A percentile compares a stretch with the other conserved stretches of the same genome.
These are phyloP conservation scores for Fusarium decemcellulare DNA, from an alignment of 2,329 filamentous ascomycete species.

Conservation along the genomic window DNA sequence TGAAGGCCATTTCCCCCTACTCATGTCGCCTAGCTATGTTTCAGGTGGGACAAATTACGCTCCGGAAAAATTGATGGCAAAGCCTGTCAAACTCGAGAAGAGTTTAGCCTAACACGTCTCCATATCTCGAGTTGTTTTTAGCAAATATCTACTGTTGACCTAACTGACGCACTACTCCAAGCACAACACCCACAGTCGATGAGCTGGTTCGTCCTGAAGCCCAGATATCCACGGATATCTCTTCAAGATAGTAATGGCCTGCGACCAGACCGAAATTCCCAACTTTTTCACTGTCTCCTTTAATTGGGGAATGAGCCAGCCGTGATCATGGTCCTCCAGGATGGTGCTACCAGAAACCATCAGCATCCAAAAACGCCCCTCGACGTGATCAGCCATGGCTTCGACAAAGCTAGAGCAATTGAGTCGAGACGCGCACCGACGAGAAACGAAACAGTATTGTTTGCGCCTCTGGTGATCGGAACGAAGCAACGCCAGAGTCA, in stretches of 20 bases:
- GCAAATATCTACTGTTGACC: not conserved
- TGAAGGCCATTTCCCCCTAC: no score
- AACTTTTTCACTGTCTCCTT: not conserved
- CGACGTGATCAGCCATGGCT: not conserved
- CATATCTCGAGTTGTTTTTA: not conserved
- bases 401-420: not conserved
- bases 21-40: no score
- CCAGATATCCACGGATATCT: constrained; percentile 6
- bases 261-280: constrained; percentile 1
- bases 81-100: not conserved
- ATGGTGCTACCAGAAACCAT: not conserved
- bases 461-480: constrained; percentile 5
- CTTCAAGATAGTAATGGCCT: not conserved
- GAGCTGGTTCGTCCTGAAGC: not conserved
- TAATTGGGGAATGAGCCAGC: constrained; percentile 7
- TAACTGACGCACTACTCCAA: not conserved
- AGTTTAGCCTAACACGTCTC: not conserved
- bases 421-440: constrained; percentile 5
- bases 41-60: not conserved
- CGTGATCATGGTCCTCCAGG: not conserved
- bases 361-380: constrained; percentile 1
- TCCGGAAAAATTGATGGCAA: not conserved
- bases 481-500: constrained; percentile 4
- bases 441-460: constrained; percentile 1
- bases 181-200: not conserved